Evolutionary conservation across 1,284 basidiomycete genomes (phyloP).

Genomic region (Trichosporon asahii): DNA sequence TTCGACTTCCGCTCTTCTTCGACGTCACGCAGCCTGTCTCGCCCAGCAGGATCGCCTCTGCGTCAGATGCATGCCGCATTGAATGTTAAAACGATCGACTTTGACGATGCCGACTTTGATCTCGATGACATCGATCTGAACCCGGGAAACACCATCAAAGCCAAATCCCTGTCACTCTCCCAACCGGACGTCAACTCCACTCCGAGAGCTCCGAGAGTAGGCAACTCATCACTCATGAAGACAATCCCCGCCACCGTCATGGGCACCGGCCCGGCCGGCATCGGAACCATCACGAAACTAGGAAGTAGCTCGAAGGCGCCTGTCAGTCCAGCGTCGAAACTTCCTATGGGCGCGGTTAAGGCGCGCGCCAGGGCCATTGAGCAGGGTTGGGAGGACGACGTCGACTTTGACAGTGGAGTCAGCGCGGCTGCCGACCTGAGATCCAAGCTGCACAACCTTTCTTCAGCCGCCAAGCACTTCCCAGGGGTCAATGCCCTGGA

Average conservation of each 20-base stretch:
- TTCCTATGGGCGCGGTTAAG: slow-evolving; percentile 30
- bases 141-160: slow-evolving; percentile 9
- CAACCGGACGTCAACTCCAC: background rate
- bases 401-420: slow-evolving; percentile 34
- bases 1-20: slow-evolving; percentile 24
- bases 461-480: slow-evolving; percentile 26
- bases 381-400: slow-evolving; percentile 30
- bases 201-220: slow-evolving; percentile 9
- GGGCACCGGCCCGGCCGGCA: slow-evolving; percentile 36
- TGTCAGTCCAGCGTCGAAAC: slow-evolving; percentile 6
- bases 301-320: slow-evolving; percentile 16
- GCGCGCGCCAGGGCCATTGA: slow-evolving; percentile 32
- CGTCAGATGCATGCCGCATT: slow-evolving; percentile 27
- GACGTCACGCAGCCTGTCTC: slow-evolving; percentile 14
- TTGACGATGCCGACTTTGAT: slow-evolving; percentile 32
- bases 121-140: slow-evolving; percentile 21
- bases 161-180: slow-evolving; percentile 1
- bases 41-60: slow-evolving; percentile 29
- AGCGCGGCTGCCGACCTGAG: slow-evolving; percentile 7
- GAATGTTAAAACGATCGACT: slow-evolving; percentile 13
- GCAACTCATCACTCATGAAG: slow-evolving; percentile 22
- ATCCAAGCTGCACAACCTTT: slow-evolving; percentile 16
- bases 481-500: slow-evolving; percentile 39
- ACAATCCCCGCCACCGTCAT: slow-evolving; percentile 31
- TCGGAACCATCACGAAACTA: slow-evolving; percentile 43